A percentile compares a stretch with the other conserved stretches of the same genome.
Conservation (phyloP, 352 stramenopile genomes). For the Phytophthora cryptogea region DNA sequence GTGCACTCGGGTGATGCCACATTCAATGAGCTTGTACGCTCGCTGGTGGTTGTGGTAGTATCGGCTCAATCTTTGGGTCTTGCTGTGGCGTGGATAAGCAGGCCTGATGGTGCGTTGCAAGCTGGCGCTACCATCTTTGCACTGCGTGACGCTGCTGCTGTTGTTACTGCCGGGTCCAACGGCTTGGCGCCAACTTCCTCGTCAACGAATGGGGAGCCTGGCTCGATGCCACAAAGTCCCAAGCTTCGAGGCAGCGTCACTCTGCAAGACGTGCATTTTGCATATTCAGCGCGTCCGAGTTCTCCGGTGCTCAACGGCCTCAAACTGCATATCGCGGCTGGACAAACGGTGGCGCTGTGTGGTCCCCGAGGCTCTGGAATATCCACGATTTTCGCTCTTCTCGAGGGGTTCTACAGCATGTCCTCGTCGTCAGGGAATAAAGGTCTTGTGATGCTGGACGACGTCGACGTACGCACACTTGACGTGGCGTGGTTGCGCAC, state of each 20-base stretch:
- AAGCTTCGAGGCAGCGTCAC: constrained; percentile 39
- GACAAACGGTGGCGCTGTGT: constrained; percentile 40
- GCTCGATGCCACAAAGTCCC: constrained; percentile 21
- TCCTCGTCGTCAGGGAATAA: constrained; percentile 15
- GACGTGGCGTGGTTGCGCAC: constrained; percentile 62
- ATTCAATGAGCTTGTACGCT: constrained; percentile 46
- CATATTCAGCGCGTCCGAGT: constrained; percentile 41
- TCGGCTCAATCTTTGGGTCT: constrained; percentile 40
- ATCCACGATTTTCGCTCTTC: constrained; percentile 53
- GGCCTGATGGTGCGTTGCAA: constrained; percentile 24
- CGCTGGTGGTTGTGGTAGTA: constrained; percentile 51
- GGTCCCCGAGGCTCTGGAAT: constrained; percentile 47
- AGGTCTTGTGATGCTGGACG: constrained; percentile 76
- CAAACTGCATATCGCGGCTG: constrained; percentile 27
- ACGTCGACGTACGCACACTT: constrained; percentile 69
- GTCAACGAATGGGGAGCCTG: constrained; percentile 13
- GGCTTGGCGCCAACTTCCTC: constrained; percentile 8
- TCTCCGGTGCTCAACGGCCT: constrained; percentile 22
- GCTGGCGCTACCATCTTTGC: constrained; percentile 36
- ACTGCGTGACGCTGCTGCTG: constrained; percentile 32
- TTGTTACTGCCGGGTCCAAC: constrained; percentile 5
- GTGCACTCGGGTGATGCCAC: constrained; percentile 45
- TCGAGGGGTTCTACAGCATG: constrained; percentile 81
- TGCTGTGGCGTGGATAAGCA: constrained; percentile 35
- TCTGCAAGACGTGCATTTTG: constrained; percentile 47